Percentiles rank a stretch among this genome's conserved stretches.
Conservation (phyloP, 768 basidiomycete genomes). For the Multifurca ochricompacta region DNA sequence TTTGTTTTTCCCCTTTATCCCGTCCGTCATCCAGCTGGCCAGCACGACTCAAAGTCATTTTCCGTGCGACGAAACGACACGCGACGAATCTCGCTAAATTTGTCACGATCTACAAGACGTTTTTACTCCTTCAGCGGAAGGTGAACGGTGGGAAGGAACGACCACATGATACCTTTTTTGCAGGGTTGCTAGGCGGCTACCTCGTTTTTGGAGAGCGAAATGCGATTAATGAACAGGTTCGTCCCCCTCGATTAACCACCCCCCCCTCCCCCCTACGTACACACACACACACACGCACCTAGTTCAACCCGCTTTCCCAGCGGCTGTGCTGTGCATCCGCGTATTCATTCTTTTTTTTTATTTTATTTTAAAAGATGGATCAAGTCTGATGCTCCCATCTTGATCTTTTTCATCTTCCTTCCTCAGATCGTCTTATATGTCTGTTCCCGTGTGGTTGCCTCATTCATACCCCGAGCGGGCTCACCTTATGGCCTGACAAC, state of each 20-base stretch:
- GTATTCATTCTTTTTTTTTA: background rate
- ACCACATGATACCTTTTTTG: constrained; percentile 78
- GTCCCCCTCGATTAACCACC: constrained; percentile 22
- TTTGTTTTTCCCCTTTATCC: background rate
- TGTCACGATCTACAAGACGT: constrained; percentile 85
- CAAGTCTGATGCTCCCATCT: background rate
- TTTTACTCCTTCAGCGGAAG: constrained; percentile 77
- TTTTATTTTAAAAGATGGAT: background rate
- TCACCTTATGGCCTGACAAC: constrained; percentile 43
- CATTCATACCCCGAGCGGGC: constrained; percentile 77
- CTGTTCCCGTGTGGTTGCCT: constrained; percentile 83
- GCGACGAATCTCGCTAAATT: constrained; percentile 90
- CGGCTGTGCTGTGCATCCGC: background rate
- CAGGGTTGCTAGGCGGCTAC: constrained; percentile 89
- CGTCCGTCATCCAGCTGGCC: constrained; percentile 47
- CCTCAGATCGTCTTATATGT: constrained; percentile 92
- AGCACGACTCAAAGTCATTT: constrained; percentile 59
- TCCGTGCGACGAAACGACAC: constrained; percentile 82
- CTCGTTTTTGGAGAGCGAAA: constrained; percentile 79
- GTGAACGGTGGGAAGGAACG: constrained; percentile 77
- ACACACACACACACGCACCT: too few relatives aligned
- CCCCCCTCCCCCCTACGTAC: too few relatives aligned
- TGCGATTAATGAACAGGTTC: constrained; percentile 87
- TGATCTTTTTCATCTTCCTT: background rate
- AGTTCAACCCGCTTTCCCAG: background rate